phyloP scores from a whole-genome alignment of 129 eudicot genomes.

The Deinandra increscens region DNA sequence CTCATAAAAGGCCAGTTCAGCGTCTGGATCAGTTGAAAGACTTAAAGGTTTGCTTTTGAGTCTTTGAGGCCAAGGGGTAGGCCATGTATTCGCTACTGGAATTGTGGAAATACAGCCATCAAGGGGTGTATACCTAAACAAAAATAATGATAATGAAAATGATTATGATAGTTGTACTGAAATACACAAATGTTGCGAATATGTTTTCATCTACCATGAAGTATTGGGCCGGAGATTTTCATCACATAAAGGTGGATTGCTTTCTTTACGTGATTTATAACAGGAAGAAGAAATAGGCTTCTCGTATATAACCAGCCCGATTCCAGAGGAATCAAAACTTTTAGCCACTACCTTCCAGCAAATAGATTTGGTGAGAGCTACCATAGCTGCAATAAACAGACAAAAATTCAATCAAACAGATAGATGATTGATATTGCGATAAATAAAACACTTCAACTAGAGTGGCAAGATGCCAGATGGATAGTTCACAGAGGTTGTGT shows the following conservation, averaged over 20 bases:
- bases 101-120: conserved; percentile 67
- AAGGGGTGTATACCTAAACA: conserved; percentile 69
- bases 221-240: conserved; percentile 36
- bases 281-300: conserved; percentile 85
- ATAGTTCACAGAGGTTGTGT: neutral
- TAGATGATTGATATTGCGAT: neutral
- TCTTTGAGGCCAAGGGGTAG: conserved; percentile 82
- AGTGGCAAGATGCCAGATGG: neutral
- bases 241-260: conserved; percentile 72
- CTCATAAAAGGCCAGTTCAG: conserved; percentile 46
- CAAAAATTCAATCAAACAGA: conserved; percentile 7
- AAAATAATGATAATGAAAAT: conserved; percentile 6
- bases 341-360: conserved; percentile 92
- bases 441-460: neutral
- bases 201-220: conserved; percentile 65
- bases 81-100: conserved; percentile 53
- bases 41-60: conserved; percentile 61
- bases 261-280: conserved; percentile 56
- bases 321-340: conserved; percentile 50
- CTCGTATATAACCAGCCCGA: conserved; percentile 89
- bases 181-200: neutral
- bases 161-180: neutral
- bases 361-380: conserved; percentile 64
- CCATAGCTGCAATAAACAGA: conserved; percentile 71
- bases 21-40: conserved; percentile 49